phyloP scores from a whole-genome alignment of 129 eudicot species.

The sunflower (Helianthus annuus) region DNA sequence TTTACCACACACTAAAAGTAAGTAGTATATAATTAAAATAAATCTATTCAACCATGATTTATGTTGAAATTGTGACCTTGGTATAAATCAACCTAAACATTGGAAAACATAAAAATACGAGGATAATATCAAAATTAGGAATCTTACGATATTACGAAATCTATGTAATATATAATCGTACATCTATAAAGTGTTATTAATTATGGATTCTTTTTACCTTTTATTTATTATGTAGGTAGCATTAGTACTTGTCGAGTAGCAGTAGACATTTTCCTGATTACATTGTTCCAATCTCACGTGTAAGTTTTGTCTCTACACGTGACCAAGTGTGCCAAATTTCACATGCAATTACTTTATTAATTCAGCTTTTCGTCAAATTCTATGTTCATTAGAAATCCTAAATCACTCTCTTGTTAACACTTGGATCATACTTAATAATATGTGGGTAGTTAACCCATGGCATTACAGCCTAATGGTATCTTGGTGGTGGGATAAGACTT shows the following conservation, averaged over 20 bases:
- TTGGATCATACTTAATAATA: not conserved
- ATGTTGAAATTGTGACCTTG: not conserved
- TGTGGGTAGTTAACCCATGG: no score
- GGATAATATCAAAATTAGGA: not conserved
- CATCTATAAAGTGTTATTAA: slow-evolving; percentile 14
- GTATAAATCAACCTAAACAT: not conserved
- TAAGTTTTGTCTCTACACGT: slow-evolving; percentile 37
- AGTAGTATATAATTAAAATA: no score
- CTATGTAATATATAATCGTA: not conserved
- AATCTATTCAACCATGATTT: not conserved
- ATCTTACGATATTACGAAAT: slow-evolving; percentile 5
- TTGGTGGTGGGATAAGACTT: no score
- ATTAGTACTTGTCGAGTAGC: slow-evolving; percentile 34
- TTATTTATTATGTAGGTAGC: slow-evolving; percentile 24
- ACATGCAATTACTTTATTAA: slow-evolving; percentile 28
- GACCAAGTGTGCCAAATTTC: slow-evolving; percentile 35
- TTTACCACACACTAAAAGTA: not conserved
- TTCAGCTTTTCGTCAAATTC: slow-evolving; percentile 17
- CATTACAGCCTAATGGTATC: no score
- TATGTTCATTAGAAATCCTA: not conserved
- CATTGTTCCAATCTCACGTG: slow-evolving; percentile 42
- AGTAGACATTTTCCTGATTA: slow-evolving; percentile 37
- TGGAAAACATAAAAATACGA: not conserved
- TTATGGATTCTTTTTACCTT: slow-evolving; percentile 18
- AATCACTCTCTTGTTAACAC: not conserved